Evolutionary conservation across 2,329 filamentous ascomycete genomes (phyloP), one percentile per base, ranked within the genome.

Genomic region (Tolypocladium tundrense): DNA sequence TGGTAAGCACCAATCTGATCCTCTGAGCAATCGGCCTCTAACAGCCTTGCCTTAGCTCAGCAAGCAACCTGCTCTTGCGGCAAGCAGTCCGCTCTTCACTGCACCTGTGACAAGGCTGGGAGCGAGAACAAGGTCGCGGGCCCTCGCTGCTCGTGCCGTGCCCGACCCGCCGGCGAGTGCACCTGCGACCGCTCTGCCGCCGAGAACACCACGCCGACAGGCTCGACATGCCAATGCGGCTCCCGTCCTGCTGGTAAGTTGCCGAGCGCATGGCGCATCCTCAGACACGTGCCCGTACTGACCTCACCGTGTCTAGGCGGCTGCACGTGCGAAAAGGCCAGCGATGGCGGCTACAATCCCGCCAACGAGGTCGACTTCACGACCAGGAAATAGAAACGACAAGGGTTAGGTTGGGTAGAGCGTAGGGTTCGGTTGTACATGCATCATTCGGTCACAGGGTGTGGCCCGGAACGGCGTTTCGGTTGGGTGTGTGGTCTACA

Each of bases 281-380:
- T 16, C 48, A 19, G 9, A 8, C 31, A 4, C 1, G 39, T 24
- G 33, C 21, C 40, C n/a, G 39, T 57, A 42, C 56, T 63, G 53
- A 67, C 66, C 57, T 53, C 33, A 37, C 33, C 57, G 4, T 9
- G 9, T 37, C 2, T 57, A 86, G 85, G 77, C 69, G 85, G 81
- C 31, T 94, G 90, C 76, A 94, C 88, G n/a, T 96, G 91, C 71
- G 87, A 91, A 73, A 92, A 90, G 72, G 83, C 83, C 21, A 71
- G 81, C 54, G 80, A 82, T 63, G 81, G 84, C 57, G 82, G 82
- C 43, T 79, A 80, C 59, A 83, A 88, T 63, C 80, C 84, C 53
- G 70, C 72, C 35, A 79, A 87, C 64, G 92, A 97, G 83, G 89
- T 82, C 54, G 92, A 97, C 73, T 97, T 96, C 70, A 97, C 91